Conservation (phyloP, 1,284 basidiomycete genomes). For the Phylloboletellus chloephorus region DNA sequence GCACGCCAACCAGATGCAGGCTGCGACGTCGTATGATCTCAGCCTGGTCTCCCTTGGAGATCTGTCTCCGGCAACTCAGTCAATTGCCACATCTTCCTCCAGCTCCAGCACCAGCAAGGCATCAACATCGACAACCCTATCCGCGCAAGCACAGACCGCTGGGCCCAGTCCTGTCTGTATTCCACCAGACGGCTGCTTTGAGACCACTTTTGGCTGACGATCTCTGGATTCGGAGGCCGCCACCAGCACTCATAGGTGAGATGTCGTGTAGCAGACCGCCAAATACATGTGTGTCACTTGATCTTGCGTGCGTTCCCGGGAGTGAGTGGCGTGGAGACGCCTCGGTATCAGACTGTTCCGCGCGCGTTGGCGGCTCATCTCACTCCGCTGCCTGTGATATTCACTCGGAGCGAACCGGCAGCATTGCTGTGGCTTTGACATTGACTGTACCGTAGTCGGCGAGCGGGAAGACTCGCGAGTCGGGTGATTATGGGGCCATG, state of each 20-base stretch:
- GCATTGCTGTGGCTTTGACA: too few species aligned
- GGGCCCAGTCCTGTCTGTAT: slow-evolving; percentile 1
- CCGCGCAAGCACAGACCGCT: too few species aligned
- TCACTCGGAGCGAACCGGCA: too few species aligned
- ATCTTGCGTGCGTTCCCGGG: too few species aligned
- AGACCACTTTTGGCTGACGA: not conserved
- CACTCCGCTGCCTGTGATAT: too few species aligned
- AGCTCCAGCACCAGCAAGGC: not conserved
- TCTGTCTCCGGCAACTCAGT: slow-evolving; percentile 18
- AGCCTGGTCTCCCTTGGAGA: slow-evolving; percentile 18
- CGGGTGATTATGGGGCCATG: slow-evolving; percentile 41
- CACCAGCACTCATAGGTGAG: too few species aligned
- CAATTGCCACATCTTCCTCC: slow-evolving; percentile 6
- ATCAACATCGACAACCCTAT: not conserved
- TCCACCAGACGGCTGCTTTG: not conserved
- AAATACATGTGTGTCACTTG: too few species aligned
- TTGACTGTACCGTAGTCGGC: not conserved
- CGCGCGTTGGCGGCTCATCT: too few species aligned
- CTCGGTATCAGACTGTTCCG: too few species aligned
- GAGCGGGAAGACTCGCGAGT: slow-evolving; percentile 25
- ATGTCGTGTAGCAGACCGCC: too few species aligned
- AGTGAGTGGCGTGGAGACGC: too few species aligned
- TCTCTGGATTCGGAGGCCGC: too few species aligned
- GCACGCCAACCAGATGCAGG: slow-evolving; percentile 42
- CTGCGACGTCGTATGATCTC: slow-evolving; percentile 41